phyloP scores from a whole-genome alignment of 192 early-diverging fungal genomes.

The Chytriomyces sp. region DNA sequence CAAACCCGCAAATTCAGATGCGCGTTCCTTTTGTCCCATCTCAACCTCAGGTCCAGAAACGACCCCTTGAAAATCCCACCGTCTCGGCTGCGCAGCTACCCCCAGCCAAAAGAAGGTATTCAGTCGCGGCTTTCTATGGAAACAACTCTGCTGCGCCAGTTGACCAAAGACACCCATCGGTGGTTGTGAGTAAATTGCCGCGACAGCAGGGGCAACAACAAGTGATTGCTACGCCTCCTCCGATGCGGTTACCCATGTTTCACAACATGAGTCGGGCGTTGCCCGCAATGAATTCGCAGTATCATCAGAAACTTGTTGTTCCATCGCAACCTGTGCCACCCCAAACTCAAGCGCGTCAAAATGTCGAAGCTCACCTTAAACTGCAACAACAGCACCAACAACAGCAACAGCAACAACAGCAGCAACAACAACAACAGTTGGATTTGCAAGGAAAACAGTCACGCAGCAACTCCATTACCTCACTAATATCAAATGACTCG shows the following conservation, averaged over 20 bases:
- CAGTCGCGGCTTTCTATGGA: neutral
- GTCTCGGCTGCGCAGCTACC: neutral
- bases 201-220: neutral
- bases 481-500: neutral
- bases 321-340: neutral
- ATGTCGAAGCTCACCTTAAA: neutral
- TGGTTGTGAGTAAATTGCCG: neutral
- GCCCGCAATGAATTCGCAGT: neutral
- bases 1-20: neutral
- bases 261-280: slow-evolving; percentile 1
- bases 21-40: too few relatives aligned
- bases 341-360: neutral
- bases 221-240: neutral
- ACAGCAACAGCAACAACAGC: neutral
- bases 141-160: neutral
- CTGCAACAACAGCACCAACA: neutral
- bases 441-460: neutral
- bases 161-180: neutral
- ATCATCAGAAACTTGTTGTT: neutral
- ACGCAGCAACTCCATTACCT: slow-evolving; percentile 1
- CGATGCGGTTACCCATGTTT: neutral
- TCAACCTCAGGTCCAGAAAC: neutral
- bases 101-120: neutral
- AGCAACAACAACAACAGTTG: neutral
- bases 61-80: neutral